Evolutionary conservation across 306 rosid genomes (phyloP), one percentile per base, ranked within the genome.

Genomic region (Citrullus amarus): DNA sequence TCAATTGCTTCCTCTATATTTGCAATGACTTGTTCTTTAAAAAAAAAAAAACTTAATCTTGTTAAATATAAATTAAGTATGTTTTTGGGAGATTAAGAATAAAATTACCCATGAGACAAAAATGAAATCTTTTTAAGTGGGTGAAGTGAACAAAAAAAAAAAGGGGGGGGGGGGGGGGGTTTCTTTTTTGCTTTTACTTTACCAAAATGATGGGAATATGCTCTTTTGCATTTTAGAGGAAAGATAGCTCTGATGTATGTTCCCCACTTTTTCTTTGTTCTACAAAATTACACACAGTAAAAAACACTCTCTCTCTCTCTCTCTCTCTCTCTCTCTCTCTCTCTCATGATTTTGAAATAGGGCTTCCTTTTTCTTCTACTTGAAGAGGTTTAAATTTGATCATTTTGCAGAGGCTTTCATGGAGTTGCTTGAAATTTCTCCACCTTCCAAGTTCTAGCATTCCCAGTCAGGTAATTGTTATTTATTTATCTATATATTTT

Each of bases 171-270:
- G 1, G 1, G 36, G 16, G 6, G 9, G 10, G 72, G 15, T 9
- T 9, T 18, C 0, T 39, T 38, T 69, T 13, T 69, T 6, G 44
- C 76, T 69, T 69, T 69, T 20, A 46, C 76, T 44, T 69, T 69
- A 69, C 56, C 76, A 69, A 66, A 66, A 39, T 67, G 32, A 67
- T 67, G 74, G 32, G 74, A 67, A 65, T 65, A 65, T 65, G 72
- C 50, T 9, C 5, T 65, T 65, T 65, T 34, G 66, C 66, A 25
- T 25, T 60, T 60, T 28, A 60, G 66, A 60, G 66, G 66, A 60
- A 60, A 60, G 66, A 60, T 28, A 60, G 28, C 17, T 60, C 66
- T 60, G 39, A 25, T 28, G 46, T 63, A 62, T 63, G 44, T 63
- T n/a, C 70, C 22, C 8, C 43, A 14, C n/a, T 34, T 34, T 6